These are phyloP conservation scores for Xerocomellus chrysenteron DNA, from an alignment of 768 basidiomycete genomes.

Conservation along the genomic window DNA sequence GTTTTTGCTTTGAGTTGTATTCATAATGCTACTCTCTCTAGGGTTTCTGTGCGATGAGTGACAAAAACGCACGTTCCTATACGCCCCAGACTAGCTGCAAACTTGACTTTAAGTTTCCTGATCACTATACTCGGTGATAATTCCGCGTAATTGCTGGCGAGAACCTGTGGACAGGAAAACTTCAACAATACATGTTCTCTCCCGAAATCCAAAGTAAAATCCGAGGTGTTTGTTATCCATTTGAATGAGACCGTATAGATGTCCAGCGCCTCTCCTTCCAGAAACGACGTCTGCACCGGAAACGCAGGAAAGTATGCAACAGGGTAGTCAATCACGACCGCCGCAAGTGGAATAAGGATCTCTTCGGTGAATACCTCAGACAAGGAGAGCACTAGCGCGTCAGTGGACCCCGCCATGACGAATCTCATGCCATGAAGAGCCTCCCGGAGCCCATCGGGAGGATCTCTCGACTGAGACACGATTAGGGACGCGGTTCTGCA, in stretches of 20 bases:
- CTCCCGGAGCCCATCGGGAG: conserved; percentile 13
- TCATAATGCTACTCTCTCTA: conserved; percentile 51
- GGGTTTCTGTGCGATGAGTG: conserved; percentile 35
- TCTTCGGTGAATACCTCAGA: conserved; percentile 25
- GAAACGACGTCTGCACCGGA: conserved; percentile 35
- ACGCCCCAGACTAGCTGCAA: conserved; percentile 31
- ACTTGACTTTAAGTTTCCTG: conserved; percentile 34
- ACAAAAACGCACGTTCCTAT: conserved; percentile 25
- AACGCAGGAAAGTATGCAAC: conserved; percentile 54
- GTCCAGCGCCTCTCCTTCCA: conserved; percentile 48
- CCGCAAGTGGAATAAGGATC: conserved; percentile 52
- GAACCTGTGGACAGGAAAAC: conserved; percentile 54
- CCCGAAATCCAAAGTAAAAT: background rate
- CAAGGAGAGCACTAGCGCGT: conserved; percentile 29
- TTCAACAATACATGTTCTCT: conserved; percentile 45
- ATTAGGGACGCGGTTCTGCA: background rate
- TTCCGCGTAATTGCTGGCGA: conserved; percentile 13
- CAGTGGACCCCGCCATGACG: conserved; percentile 6
- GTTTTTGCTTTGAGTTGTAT: background rate
- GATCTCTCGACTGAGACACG: conserved; percentile 10
- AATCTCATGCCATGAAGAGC: conserved; percentile 10
- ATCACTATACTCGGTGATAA: conserved; percentile 26
- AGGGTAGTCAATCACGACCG: conserved; percentile 59
- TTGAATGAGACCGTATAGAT: conserved; percentile 41
- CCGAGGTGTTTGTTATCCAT: background rate